phyloP scores from a whole-genome alignment of 805 yeast species.

The Soucietia sequanensis region DNA sequence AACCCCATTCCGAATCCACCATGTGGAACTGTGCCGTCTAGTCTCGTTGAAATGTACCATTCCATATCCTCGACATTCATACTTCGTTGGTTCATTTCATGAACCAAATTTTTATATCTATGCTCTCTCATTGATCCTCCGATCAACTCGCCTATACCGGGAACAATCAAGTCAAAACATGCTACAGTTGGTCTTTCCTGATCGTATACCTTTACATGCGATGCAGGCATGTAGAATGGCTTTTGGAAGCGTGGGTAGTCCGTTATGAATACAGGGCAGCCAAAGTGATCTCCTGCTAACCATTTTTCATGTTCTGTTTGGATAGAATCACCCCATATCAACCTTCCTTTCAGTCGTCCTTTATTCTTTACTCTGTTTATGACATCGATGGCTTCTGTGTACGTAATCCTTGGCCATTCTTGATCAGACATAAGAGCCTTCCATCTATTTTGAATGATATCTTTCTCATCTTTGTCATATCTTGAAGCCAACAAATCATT shows the following conservation, averaged over 20 bases:
- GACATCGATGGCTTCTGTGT: slow-evolving; percentile 68
- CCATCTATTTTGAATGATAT: slow-evolving; percentile 57
- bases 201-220: slow-evolving; percentile 24
- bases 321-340: slow-evolving; percentile 69
- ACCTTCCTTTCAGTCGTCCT: slow-evolving; percentile 33
- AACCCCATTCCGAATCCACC: slow-evolving; percentile 98
- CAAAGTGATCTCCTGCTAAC: slow-evolving; percentile 68
- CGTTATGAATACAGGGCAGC: slow-evolving; percentile 82
- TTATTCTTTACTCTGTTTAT: slow-evolving; percentile 37
- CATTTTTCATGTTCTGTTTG: slow-evolving; percentile 89
- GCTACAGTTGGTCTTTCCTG: slow-evolving; percentile 61
- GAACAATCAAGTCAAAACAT: slow-evolving; percentile 85
- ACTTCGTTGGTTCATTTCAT: slow-evolving; percentile 49
- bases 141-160: slow-evolving; percentile 88
- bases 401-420: slow-evolving; percentile 71
- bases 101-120: slow-evolving; percentile 42
- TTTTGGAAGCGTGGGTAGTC: slow-evolving; percentile 79
- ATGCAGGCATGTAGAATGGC: slow-evolving; percentile 87
- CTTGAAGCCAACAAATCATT: slow-evolving; percentile 34
- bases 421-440: slow-evolving; percentile 37
- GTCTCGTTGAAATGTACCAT: slow-evolving; percentile 80
- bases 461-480: slow-evolving; percentile 36
- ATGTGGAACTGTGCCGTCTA: slow-evolving; percentile 83
- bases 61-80: slow-evolving; percentile 62
- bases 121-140: slow-evolving; percentile 96